Evolutionary conservation across 2,329 filamentous ascomycete species (phyloP).

Genomic region (Paraconiothyrium brasiliense): DNA sequence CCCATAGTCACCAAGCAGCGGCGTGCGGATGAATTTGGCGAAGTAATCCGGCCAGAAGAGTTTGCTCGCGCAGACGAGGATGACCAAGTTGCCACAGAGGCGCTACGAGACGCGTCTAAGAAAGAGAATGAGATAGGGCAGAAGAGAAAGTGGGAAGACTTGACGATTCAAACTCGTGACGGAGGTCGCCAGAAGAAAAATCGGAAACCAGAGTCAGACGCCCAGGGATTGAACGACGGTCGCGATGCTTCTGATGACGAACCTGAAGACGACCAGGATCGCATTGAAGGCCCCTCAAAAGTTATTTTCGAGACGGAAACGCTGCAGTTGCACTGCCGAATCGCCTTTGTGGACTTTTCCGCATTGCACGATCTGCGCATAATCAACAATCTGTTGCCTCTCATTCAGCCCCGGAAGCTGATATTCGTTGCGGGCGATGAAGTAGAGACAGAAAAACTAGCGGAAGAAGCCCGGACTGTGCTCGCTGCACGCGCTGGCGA

Average conservation of each 20-base stretch:
- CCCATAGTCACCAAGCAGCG: constrained; percentile 83
- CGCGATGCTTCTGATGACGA: constrained; percentile 58
- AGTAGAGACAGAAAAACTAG: constrained; percentile 77
- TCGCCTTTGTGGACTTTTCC: constrained; percentile 90
- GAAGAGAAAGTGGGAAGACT: constrained; percentile 93
- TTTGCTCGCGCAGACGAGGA: constrained; percentile 93
- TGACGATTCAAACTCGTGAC: constrained; percentile 55
- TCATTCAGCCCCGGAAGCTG: constrained; percentile 92
- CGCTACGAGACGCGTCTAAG: constrained; percentile 63
- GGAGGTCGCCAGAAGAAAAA: constrained; percentile 61
- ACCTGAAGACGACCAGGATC: constrained; percentile 62
- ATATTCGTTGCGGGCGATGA: constrained; percentile 86
- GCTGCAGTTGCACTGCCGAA: constrained; percentile 74
- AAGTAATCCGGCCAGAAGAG: constrained; percentile 91
- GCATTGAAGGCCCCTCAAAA: constrained; percentile 76
- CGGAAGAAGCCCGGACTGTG: constrained; percentile 79
- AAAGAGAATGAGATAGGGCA: constrained; percentile 72
- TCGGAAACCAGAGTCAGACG: constrained; percentile 54
- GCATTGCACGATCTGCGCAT: constrained; percentile 94
- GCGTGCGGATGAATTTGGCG: constrained; percentile 89
- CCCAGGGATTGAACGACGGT: constrained; percentile 35
- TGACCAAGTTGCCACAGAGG: constrained; percentile 75
- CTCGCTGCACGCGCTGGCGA: constrained; percentile 59
- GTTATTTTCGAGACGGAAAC: constrained; percentile 71
- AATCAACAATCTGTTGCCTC: constrained; percentile 90